phyloP scores from a whole-genome alignment of 371 early-diverging fungal species.

The Capniomyces stellatus region DNA sequence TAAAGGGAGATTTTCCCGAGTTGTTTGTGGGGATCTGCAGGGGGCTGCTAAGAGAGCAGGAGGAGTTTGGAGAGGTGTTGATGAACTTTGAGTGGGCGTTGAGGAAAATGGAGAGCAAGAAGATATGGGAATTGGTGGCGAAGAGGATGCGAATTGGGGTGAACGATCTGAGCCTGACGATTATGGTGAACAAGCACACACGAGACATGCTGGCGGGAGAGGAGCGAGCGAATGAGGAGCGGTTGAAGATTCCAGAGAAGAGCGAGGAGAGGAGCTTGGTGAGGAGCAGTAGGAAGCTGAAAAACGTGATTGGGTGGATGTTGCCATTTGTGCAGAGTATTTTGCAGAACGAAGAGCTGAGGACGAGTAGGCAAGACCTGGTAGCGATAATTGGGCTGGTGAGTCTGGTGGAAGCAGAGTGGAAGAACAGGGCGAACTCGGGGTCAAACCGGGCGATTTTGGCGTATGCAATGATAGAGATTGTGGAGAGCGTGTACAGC shows the following conservation, averaged over 20 bases:
- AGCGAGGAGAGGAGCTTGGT: not conserved
- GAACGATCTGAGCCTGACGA: not conserved
- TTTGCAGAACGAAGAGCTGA: not conserved
- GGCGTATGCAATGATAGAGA: not conserved
- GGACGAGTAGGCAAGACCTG: too few relatives aligned
- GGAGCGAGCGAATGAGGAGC: not conserved
- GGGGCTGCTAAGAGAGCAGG: not conserved
- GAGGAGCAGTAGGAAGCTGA: not conserved
- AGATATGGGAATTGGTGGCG: not conserved
- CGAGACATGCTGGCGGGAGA: not conserved
- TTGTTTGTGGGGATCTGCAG: not conserved
- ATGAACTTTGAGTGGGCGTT: not conserved
- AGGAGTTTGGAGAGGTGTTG: not conserved
- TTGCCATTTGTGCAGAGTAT: not conserved
- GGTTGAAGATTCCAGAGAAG: not conserved
- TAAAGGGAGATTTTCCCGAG: not conserved
- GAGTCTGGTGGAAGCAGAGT: not conserved
- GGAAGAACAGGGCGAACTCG: not conserved
- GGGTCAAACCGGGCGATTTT: not conserved
- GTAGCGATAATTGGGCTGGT: too few relatives aligned
- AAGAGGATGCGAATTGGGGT: not conserved
- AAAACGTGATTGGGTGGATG: conserved; percentile 1
- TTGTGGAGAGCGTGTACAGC: not conserved
- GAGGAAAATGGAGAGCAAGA: not conserved
- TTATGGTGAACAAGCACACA: not conserved